phyloP scores from a whole-genome alignment of 2,329 filamentous ascomycete genomes.

The Trichoderma semiorbis region DNA sequence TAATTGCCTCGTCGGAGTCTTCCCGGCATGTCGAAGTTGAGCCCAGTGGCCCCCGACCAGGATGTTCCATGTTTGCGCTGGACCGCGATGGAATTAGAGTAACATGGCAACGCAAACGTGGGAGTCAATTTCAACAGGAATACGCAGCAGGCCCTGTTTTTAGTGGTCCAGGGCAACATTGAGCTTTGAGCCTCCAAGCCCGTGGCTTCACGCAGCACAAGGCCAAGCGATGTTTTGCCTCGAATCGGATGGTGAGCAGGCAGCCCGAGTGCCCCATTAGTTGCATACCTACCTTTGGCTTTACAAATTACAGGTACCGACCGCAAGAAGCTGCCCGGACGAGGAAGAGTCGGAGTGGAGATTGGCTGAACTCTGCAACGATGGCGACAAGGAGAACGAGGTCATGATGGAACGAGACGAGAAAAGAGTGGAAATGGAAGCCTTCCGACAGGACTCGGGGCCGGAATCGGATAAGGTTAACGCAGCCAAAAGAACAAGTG shows the following conservation, averaged over 20 bases:
- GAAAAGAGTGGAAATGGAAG: neutral
- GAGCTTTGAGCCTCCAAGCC: neutral
- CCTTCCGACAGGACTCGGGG: neutral
- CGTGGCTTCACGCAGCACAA: neutral
- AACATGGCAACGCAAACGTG: neutral
- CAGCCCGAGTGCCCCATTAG: neutral
- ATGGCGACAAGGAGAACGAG: neutral
- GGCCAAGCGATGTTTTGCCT: neutral
- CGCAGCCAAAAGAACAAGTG: neutral
- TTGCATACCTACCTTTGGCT: neutral
- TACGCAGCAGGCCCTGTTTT: neutral
- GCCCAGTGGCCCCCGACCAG: neutral
- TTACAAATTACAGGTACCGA: neutral
- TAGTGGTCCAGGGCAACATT: neutral
- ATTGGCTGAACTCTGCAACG: slow-evolving; percentile 9
- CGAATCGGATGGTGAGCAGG: neutral
- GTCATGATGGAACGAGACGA: neutral
- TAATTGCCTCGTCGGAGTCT: slow-evolving; percentile 18
- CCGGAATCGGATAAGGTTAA: slow-evolving; percentile 12
- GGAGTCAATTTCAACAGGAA: neutral
- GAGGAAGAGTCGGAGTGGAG: slow-evolving; percentile 6
- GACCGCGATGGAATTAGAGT: neutral
- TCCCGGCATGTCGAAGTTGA: slow-evolving; percentile 8
- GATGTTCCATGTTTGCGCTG: neutral
- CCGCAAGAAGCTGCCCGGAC: neutral